These are phyloP conservation scores for Suhomyces choctaworum DNA, from an alignment of 1,139 yeast genomes.

Conservation along the genomic window DNA sequence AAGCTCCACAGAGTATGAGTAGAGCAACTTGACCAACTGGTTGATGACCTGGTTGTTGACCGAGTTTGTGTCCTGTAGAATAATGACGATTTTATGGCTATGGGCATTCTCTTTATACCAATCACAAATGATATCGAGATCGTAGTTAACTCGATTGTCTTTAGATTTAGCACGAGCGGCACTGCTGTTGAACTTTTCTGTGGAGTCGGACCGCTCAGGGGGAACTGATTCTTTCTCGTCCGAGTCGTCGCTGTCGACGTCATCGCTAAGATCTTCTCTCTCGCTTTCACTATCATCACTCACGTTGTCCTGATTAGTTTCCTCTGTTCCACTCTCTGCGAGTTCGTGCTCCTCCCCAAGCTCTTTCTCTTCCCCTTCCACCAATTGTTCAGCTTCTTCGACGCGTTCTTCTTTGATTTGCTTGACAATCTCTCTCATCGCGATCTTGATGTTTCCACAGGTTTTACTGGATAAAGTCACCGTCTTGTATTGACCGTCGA, in stretches of 20 bases:
- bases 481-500: conserved; percentile 26
- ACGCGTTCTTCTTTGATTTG: conserved; percentile 24
- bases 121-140: conserved; percentile 51
- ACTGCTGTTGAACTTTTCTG: too few species aligned
- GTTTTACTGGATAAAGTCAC: conserved; percentile 43
- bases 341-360: conserved; percentile 18
- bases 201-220: not conserved
- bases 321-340: conserved; percentile 18
- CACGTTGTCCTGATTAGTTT: conserved; percentile 16
- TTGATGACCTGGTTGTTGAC: conserved; percentile 53
- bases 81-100: conserved; percentile 34
- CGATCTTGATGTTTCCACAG: conserved; percentile 42
- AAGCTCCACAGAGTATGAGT: conserved; percentile 34
- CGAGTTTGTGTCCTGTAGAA: conserved; percentile 68
- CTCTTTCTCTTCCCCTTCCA: conserved; percentile 13
- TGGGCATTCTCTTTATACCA: conserved; percentile 33
- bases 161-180: conserved; percentile 3
- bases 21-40: conserved; percentile 49
- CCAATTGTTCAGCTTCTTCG: conserved; percentile 13
- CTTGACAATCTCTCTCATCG: conserved; percentile 39
- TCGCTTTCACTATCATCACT: conserved; percentile 13
- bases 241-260: not conserved
- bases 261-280: conserved; percentile 13
- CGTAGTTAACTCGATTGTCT: conserved; percentile 47
- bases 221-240: not conserved